A percentile compares a stretch with the other conserved stretches of the same genome.
phyloP scores from a whole-genome alignment of 2,329 filamentous ascomycete species.

The Stemphylium beticola region DNA sequence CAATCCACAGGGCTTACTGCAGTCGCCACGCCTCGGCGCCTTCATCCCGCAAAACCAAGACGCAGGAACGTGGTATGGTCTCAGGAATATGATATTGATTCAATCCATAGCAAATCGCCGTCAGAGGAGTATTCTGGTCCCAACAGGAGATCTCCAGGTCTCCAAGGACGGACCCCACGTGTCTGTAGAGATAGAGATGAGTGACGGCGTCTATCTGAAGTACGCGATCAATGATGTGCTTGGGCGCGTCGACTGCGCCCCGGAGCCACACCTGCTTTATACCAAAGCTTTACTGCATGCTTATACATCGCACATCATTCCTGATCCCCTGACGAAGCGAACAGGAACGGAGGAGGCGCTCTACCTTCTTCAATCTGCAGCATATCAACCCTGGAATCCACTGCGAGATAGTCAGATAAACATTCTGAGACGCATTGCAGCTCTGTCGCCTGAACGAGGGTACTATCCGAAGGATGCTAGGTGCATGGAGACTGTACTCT shows the following conservation, averaged over 20 bases:
- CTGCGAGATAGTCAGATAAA: conserved; percentile 2
- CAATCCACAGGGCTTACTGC: conserved; percentile 51
- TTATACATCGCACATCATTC: conserved; percentile 62
- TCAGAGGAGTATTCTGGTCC: conserved; percentile 61
- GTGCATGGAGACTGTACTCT: conserved; percentile 39
- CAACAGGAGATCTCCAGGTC: conserved; percentile 52
- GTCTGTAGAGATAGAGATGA: conserved; percentile 43
- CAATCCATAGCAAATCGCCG: conserved; percentile 50
- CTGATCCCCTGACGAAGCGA: conserved; percentile 63
- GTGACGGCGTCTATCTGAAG: conserved; percentile 52
- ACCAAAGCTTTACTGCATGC: conserved; percentile 67
- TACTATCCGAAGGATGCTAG: conserved; percentile 36
- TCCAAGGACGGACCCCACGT: conserved; percentile 50
- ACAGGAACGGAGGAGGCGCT: conserved; percentile 69
- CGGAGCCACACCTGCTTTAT: conserved; percentile 63
- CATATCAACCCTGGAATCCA: conserved; percentile 51
- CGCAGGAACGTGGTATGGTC: conserved; percentile 65
- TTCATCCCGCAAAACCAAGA: conserved; percentile 62
- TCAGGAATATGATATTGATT: conserved; percentile 65
- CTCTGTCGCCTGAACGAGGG: conserved; percentile 46
- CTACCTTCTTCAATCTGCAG: conserved; percentile 56
- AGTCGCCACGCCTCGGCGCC: conserved; percentile 57
- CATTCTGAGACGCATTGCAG: conserved; percentile 35
- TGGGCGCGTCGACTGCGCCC: conserved; percentile 62
- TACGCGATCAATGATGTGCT: conserved; percentile 63